Evolutionary conservation across 352 stramenopile genomes (phyloP).

Genomic region (Pythium myriotylum): DNA sequence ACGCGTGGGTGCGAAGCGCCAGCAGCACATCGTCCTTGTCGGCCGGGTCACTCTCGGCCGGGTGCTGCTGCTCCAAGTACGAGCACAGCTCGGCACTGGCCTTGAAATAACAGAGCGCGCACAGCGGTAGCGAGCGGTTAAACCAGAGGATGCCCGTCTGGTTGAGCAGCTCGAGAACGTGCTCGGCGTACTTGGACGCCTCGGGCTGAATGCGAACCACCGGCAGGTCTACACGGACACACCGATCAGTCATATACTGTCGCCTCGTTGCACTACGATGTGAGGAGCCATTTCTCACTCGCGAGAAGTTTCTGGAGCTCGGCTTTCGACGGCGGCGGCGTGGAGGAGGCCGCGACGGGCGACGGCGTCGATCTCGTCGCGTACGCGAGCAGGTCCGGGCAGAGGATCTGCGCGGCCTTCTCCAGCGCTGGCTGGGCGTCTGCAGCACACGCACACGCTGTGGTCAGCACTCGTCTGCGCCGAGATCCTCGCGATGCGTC

Average conservation of each 20-base stretch:
- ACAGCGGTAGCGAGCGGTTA: constrained; percentile 44
- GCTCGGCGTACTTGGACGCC: constrained; percentile 11
- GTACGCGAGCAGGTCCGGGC: constrained; percentile 42
- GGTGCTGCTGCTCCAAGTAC: neutral
- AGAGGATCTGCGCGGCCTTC: constrained; percentile 39
- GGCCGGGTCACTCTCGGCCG: constrained; percentile 11
- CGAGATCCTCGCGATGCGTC: neutral
- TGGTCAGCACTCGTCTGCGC: neutral
- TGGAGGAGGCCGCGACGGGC: neutral
- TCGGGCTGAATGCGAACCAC: neutral
- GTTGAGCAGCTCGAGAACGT: constrained; percentile 50
- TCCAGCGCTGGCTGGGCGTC: constrained; percentile 65
- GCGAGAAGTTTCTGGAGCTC: constrained; percentile 15
- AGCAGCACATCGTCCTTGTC: constrained; percentile 14
- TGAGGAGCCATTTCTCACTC: neutral
- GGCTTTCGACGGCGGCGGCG: constrained; percentile 1
- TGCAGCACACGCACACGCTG: constrained; percentile 13
- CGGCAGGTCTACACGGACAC: constrained; percentile 6
- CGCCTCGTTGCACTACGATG: neutral
- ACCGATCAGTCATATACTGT: neutral
- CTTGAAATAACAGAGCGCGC: constrained; percentile 63
- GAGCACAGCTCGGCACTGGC: constrained; percentile 35
- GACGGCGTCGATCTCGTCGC: constrained; percentile 18
- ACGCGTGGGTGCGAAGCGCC: constrained; percentile 44
- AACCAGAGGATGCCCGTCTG: constrained; percentile 74